These are phyloP conservation scores for Epichloe scottii DNA, from an alignment of 2,329 filamentous ascomycete genomes.

Conservation along the genomic window DNA sequence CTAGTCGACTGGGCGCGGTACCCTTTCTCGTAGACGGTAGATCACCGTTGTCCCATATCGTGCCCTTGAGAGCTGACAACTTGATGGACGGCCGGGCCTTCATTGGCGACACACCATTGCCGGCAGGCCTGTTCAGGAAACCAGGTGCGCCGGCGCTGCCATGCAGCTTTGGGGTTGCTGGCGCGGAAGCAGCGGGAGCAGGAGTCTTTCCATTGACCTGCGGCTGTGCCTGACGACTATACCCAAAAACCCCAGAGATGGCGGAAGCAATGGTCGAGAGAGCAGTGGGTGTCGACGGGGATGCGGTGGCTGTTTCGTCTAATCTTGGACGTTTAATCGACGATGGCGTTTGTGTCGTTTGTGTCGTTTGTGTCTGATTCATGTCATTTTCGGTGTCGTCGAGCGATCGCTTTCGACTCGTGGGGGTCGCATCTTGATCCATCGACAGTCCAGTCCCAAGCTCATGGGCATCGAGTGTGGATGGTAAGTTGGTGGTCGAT, in stretches of 20 bases:
- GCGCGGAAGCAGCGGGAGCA: not conserved
- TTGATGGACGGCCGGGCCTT: conserved; percentile 21
- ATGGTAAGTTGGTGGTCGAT: not conserved
- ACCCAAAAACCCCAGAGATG: conserved; percentile 17
- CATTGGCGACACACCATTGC: conserved; percentile 5
- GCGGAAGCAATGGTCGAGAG: conserved; percentile 20
- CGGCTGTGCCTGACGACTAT: conserved; percentile 9
- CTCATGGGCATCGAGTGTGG: not conserved
- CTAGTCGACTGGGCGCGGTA: conserved; percentile 10
- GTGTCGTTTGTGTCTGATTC: conserved; percentile 12
- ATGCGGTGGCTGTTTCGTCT: conserved; percentile 14
- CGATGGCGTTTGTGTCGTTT: conserved; percentile 15
- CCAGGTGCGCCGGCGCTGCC: conserved; percentile 1
- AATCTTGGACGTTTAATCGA: conserved; percentile 20
- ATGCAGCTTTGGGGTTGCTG: not conserved
- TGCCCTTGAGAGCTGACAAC: conserved; percentile 22
- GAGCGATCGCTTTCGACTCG: conserved; percentile 7
- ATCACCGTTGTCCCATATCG: conserved; percentile 25
- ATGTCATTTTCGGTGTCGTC: conserved; percentile 12
- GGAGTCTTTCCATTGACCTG: conserved; percentile 5
- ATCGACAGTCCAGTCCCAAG: conserved; percentile 9
- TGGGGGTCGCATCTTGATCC: conserved; percentile 14
- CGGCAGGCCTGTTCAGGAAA: not conserved
- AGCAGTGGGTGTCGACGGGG: conserved; percentile 18
- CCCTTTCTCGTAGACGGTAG: conserved; percentile 4